phyloP scores from a whole-genome alignment of 176 grass and related monocot genomes.

The Neostapfia colusana region DNA sequence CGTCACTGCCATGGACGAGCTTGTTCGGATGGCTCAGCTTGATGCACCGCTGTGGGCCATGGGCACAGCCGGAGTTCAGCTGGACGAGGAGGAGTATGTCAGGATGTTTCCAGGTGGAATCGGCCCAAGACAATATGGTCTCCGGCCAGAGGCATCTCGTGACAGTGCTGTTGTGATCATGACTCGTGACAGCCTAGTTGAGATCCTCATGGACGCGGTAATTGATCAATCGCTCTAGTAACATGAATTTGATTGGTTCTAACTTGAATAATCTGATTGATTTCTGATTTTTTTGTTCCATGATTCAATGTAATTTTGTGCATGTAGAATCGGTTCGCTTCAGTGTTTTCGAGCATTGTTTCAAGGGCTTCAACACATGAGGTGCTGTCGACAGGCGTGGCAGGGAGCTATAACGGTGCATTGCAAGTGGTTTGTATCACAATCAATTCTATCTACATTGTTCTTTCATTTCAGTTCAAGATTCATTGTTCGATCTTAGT shows the following conservation, averaged over 20 bases:
- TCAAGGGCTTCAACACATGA: constrained; percentile 62
- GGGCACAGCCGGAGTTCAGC: constrained; percentile 25
- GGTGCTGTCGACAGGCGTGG: constrained; percentile 73
- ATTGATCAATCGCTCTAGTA: not conserved
- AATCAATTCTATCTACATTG: not conserved
- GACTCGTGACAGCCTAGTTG: constrained; percentile 64
- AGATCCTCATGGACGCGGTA: constrained; percentile 89
- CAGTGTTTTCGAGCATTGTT: constrained; percentile 86
- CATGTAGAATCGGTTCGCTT: constrained; percentile 57
- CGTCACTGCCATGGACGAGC: constrained; percentile 92
- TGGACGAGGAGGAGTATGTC: constrained; percentile 77
- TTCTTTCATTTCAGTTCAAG: not conserved
- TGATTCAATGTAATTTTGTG: not conserved
- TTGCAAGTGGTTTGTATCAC: constrained; percentile 67
- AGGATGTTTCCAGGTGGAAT: constrained; percentile 67
- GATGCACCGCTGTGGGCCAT: constrained; percentile 65
- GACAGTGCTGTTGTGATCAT: constrained; percentile 68
- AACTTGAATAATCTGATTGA: not conserved
- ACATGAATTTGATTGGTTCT: not conserved
- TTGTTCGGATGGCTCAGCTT: constrained; percentile 66
- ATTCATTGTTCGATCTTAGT: not conserved
- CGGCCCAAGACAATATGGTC: constrained; percentile 56
- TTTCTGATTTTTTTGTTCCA: not conserved
- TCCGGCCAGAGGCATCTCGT: constrained; percentile 67
- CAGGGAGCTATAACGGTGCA: constrained; percentile 78